phyloP scores from a whole-genome alignment of 352 stramenopile genomes.

The Globisporangium rhizosaccharum region DNA sequence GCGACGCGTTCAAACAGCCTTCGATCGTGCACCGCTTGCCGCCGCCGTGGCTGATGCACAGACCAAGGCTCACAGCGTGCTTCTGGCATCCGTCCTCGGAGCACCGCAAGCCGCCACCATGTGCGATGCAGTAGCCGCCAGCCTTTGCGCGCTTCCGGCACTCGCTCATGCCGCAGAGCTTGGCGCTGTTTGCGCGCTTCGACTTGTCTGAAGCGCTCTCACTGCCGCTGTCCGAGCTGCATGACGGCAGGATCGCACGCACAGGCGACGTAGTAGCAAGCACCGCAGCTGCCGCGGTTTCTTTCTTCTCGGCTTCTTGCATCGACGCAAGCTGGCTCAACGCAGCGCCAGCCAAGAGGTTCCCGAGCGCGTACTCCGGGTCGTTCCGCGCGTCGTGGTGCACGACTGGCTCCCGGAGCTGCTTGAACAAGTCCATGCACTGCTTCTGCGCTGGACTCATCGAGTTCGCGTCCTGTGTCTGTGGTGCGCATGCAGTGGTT shows the following conservation, averaged over 20 bases:
- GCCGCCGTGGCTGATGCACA: conserved; percentile 83
- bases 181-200: conserved; percentile 56
- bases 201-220: conserved; percentile 17
- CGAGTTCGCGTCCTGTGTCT: conserved; percentile 14
- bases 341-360: conserved; percentile 36
- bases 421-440: conserved; percentile 60
- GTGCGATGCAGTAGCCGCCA: conserved; percentile 74
- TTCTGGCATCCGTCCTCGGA: conserved; percentile 69
- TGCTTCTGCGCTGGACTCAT: conserved; percentile 58
- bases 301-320: conserved; percentile 10
- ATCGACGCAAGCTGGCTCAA: conserved; percentile 43
- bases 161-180: conserved; percentile 67
- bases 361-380: conserved; percentile 34
- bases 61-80: conserved; percentile 72
- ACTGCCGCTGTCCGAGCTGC: conserved; percentile 6
- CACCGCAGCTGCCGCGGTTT: conserved; percentile 7
- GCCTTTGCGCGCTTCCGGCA: conserved; percentile 81
- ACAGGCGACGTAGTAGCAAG: background rate
- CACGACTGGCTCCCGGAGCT: conserved; percentile 31
- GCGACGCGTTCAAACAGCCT: conserved; percentile 71
- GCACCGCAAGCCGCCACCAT: conserved; percentile 73
- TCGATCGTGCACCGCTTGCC: conserved; percentile 74
- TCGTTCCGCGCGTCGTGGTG: conserved; percentile 15
- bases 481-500: background rate
- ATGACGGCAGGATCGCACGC: conserved; percentile 17